A percentile compares a stretch with the other conserved stretches of the same genome.
Evolutionary conservation across 306 rosid species (phyloP).

Genomic region (Ceratonia siliqua): DNA sequence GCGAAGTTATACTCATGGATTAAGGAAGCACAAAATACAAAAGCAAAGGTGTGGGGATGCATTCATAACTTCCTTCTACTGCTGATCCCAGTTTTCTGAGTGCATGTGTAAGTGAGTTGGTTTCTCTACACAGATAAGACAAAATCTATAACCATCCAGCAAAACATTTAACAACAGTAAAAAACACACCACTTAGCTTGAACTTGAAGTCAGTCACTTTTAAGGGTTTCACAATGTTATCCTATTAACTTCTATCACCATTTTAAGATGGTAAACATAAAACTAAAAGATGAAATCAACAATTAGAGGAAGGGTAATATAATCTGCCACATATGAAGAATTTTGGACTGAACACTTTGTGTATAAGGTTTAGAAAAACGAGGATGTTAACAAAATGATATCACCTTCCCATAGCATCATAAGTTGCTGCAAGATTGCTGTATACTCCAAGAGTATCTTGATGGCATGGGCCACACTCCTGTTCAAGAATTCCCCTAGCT

Average conservation of each 20-base stretch:
- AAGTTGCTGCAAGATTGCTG: constrained; percentile 98
- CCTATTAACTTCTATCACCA: background rate
- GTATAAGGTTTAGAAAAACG: constrained; percentile 1
- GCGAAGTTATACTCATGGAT: background rate
- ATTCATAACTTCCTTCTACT: background rate
- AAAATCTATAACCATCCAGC: constrained; percentile 25
- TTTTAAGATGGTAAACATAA: background rate
- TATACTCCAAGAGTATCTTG: constrained; percentile 97
- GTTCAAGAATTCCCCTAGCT: constrained; percentile 91
- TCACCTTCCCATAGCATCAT: constrained; percentile 99
- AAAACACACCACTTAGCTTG: background rate
- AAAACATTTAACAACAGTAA: background rate
- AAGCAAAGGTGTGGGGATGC: background rate
- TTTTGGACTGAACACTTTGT: background rate
- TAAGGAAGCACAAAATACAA: background rate
- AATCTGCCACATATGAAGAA: background rate
- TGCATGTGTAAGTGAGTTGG: background rate
- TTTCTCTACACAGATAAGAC: background rate
- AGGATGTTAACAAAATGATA: constrained; percentile 6
- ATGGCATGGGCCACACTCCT: constrained; percentile 94
- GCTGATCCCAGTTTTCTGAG: background rate
- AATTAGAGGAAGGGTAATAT: background rate
- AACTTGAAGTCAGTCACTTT: background rate
- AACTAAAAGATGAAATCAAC: constrained; percentile 13
- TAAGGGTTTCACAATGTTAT: background rate